A percentile compares a stretch with the other conserved stretches of the same genome.
Conservation (phyloP, 352 stramenopile genomes). For the Phytopythium ostracodes region DNA sequence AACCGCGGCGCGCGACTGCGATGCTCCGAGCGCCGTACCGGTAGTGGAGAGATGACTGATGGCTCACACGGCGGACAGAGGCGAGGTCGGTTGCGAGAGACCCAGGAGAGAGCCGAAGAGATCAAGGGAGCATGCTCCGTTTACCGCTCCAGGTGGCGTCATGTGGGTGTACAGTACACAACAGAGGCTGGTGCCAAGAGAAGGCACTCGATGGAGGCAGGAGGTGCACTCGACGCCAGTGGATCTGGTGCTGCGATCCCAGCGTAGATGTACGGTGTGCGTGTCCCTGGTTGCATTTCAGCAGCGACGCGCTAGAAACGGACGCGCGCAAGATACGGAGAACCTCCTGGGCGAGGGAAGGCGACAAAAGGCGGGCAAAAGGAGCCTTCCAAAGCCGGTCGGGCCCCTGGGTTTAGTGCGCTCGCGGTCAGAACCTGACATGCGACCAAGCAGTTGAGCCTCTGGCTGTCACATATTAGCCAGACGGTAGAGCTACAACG, state of each 20-base stretch:
- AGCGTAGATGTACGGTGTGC: constrained; percentile 6
- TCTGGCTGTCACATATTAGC: constrained; percentile 14
- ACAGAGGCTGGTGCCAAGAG: background rate
- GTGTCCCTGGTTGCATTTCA: constrained; percentile 23
- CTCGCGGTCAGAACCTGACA: background rate
- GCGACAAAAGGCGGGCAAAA: background rate
- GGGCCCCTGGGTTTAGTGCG: constrained; percentile 18
- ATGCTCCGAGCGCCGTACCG: background rate
- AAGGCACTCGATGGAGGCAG: background rate
- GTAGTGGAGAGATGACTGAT: constrained; percentile 8
- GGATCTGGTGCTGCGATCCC: constrained; percentile 1
- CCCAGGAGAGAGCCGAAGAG: background rate
- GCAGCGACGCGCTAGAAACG: constrained; percentile 9
- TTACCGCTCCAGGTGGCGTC: background rate
- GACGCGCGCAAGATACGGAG: constrained; percentile 21
- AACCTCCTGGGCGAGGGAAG: constrained; percentile 14
- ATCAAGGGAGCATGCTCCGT: background rate
- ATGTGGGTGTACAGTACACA: background rate
- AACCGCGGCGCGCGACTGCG: background rate
- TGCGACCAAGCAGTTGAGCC: constrained; percentile 5
- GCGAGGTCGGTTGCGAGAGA: background rate
- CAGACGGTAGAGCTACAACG: background rate
- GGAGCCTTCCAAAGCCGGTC: background rate
- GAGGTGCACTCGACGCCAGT: constrained; percentile 7
- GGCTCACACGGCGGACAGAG: constrained; percentile 8